Evolutionary conservation across 139 green algal species (phyloP).

Genomic region (Coccomyxa sp.): DNA sequence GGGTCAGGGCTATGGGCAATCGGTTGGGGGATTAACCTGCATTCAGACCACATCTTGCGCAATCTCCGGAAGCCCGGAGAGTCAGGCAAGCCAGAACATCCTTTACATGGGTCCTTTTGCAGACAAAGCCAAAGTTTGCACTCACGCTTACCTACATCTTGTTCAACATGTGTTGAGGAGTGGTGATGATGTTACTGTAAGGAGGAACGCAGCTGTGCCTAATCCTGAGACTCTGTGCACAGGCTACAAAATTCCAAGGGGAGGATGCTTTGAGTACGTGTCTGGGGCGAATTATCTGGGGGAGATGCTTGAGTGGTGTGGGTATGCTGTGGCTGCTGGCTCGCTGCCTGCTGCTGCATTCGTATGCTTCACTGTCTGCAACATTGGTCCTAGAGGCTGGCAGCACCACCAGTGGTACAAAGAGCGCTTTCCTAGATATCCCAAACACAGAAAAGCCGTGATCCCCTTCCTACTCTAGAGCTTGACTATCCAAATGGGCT

Average conservation of each 20-base stretch:
- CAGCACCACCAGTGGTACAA: constrained; percentile 40
- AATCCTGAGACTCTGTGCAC: constrained; percentile 39
- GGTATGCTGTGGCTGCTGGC: constrained; percentile 45
- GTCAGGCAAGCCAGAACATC: constrained; percentile 42
- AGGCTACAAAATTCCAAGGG: constrained; percentile 73
- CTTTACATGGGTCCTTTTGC: not conserved
- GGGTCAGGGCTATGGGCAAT: constrained; percentile 42
- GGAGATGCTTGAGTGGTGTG: constrained; percentile 69
- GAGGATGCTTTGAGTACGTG: constrained; percentile 67
- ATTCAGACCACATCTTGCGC: constrained; percentile 51
- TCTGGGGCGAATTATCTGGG: constrained; percentile 72
- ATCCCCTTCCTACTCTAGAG: constrained; percentile 73
- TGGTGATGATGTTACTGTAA: too few species aligned
- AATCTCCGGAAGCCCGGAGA: constrained; percentile 50
- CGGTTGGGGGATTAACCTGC: constrained; percentile 55
- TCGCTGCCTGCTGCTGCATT: constrained; percentile 51
- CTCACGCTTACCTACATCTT: not conserved
- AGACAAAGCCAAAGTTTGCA: too few species aligned
- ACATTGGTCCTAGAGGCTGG: constrained; percentile 49
- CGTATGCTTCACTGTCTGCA: constrained; percentile 61
- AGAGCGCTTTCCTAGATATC: constrained; percentile 38
- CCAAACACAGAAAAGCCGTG: constrained; percentile 37
- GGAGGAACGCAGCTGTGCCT: not conserved
- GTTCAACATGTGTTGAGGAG: not conserved
- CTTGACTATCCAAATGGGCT: too few species aligned